phyloP scores from a whole-genome alignment of 2,329 filamentous ascomycete genomes.

The Penicillium sp. region DNA sequence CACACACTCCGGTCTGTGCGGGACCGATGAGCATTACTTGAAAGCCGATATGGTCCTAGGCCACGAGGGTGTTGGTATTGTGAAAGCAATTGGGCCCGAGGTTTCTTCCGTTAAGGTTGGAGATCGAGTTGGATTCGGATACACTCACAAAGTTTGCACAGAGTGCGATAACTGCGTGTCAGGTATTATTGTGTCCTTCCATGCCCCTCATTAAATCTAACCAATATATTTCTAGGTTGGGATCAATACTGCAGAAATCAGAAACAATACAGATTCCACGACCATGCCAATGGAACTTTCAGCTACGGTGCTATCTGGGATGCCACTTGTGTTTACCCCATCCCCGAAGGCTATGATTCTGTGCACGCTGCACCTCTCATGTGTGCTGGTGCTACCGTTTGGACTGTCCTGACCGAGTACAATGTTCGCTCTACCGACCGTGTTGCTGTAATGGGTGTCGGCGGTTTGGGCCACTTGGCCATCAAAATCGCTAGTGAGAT shows the following conservation, averaged over 20 bases:
- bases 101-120: constrained; percentile 48
- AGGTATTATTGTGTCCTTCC: no score
- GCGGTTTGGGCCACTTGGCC: constrained; percentile 71
- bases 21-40: constrained; percentile 27
- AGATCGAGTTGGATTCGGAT: constrained; percentile 40
- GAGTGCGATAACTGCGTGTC: constrained; percentile 33
- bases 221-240: no score
- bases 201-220: no score
- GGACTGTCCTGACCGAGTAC: constrained; percentile 61
- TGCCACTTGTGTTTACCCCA: constrained; percentile 39
- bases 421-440: constrained; percentile 65
- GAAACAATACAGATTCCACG: constrained; percentile 31
- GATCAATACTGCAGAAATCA: no score
- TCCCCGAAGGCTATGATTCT: constrained; percentile 33
- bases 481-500: constrained; percentile 69
- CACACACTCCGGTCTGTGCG: constrained; percentile 30
- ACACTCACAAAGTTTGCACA: constrained; percentile 35
- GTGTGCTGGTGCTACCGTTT: constrained; percentile 43
- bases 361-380: constrained; percentile 36
- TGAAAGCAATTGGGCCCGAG: constrained; percentile 50
- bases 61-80: constrained; percentile 57
- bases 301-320: constrained; percentile 34
- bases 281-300: constrained; percentile 37
- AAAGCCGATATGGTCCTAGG: constrained; percentile 41
- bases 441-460: constrained; percentile 70